Evolutionary conservation across 345 rosid species (phyloP), one percentile per base, ranked within the genome.

Genomic region (Aurinia saxatilis): DNA sequence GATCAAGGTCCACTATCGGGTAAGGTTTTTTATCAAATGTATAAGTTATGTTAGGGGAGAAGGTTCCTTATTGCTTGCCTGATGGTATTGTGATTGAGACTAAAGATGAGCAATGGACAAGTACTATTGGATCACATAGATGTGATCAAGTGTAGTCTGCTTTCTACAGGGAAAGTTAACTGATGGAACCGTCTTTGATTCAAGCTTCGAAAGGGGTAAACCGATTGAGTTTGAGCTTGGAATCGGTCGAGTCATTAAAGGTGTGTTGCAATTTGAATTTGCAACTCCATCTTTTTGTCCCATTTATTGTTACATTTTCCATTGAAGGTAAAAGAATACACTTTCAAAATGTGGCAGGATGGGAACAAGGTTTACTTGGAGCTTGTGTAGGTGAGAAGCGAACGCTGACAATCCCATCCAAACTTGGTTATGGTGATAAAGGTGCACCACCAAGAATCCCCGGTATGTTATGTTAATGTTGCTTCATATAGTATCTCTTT

Each of bases 161-260:
- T 41, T n/a, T 18, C 8, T 65, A 61, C 82, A 92, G 98, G 98
- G 96, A 59, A 82, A 81, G 66, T 91, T 92, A 65, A 85, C 95
- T 4, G 98, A 92, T 81, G 98, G 91, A 71, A 83, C 85, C 50
- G 93, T 89, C 38, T 92, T 92, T 36, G 98, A 92, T 78, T 92
- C 98, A 71, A 89, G 98, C 70, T 92, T 81, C 73, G 96, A 92
- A 66, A 92, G 98, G 71, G 95, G 85, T 57, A 95, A 92, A 74
- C 98, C 98, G n/a, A 83, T 92, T 76, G 96, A 81, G 73, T 92
- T 92, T 71, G 91, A 85, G 85, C 89, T 92, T 66, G 98, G 98
- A 29, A 78, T 70, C 67, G 96, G 99, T 67, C 97, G 85, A 76
- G 99, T 92, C 38, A 92, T 92, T 71, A 85, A 85, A 84, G 98